These are phyloP conservation scores for Westerdykella aurantiaca DNA, from an alignment of 2,329 filamentous ascomycete genomes.

Conservation along the genomic window DNA sequence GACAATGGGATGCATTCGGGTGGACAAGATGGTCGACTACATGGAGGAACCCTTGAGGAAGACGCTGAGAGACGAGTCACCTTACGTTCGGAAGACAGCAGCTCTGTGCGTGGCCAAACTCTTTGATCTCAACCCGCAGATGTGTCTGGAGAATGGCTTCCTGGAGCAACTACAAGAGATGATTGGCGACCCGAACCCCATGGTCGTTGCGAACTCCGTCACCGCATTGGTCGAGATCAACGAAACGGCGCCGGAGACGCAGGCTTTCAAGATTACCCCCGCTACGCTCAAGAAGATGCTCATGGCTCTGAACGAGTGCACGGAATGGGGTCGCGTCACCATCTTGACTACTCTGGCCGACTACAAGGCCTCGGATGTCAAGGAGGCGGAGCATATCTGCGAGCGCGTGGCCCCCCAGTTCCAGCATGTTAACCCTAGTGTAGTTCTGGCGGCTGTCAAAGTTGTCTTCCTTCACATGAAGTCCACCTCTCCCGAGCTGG, in stretches of 20 bases:
- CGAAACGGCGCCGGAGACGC: slow-evolving; percentile 85
- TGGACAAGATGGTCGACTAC: slow-evolving; percentile 99
- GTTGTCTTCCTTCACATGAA: slow-evolving; percentile 97
- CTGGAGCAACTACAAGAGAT: slow-evolving; percentile 88
- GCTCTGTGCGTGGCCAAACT: slow-evolving; percentile 97
- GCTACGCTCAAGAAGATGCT: slow-evolving; percentile 88
- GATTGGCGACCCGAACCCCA: slow-evolving; percentile 95
- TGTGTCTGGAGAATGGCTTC: slow-evolving; percentile 97
- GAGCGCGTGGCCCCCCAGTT: slow-evolving; percentile 95
- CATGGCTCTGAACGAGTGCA: slow-evolving; percentile 95
- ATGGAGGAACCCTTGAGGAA: slow-evolving; percentile 98
- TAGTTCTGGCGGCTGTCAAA: slow-evolving; percentile 96
- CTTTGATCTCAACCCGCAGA: slow-evolving; percentile 84
- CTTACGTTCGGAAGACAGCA: slow-evolving; percentile 96
- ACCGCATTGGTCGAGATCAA: slow-evolving; percentile 87
- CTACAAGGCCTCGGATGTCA: slow-evolving; percentile 79
- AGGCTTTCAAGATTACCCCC: slow-evolving; percentile 75
- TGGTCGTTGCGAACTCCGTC: slow-evolving; percentile 98
- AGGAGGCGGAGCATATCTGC: slow-evolving; percentile 97
- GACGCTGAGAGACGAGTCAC: slow-evolving; percentile 92
- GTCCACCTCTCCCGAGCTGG: slow-evolving; percentile 68
- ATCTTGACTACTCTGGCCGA: slow-evolving; percentile 85
- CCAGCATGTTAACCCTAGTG: slow-evolving; percentile 95
- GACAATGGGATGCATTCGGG: slow-evolving; percentile 97
- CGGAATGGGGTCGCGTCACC: slow-evolving; percentile 95